phyloP scores from a whole-genome alignment of 1,284 basidiomycete genomes.

The Tylopilus orsonianus region DNA sequence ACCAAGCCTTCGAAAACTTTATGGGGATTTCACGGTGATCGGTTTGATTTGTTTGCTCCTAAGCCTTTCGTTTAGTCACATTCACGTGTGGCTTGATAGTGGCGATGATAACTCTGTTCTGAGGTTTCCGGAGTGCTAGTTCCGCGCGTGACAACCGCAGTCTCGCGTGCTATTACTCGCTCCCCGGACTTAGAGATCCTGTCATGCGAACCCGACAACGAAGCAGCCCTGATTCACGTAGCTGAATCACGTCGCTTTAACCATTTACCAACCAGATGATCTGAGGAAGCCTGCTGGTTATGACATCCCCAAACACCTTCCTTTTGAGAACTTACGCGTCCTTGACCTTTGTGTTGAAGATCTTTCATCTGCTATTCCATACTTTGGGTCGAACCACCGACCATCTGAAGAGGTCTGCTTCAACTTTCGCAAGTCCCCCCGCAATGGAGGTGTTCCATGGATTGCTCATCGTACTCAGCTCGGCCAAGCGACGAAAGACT shows the following conservation, averaged over 20 bases:
- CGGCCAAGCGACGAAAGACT: conserved; percentile 2
- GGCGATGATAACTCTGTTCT: not conserved
- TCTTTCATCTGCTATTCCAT: conserved; percentile 10
- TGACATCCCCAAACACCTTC: not conserved
- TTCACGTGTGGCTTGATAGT: not conserved
- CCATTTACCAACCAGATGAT: not conserved
- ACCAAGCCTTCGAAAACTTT: conserved; percentile 15
- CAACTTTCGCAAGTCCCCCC: not conserved
- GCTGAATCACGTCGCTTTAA: conserved; percentile 3
- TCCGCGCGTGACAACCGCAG: not conserved
- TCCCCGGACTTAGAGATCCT: conserved; percentile 1
- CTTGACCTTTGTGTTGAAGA: not conserved
- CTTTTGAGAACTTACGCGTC: conserved; percentile 9
- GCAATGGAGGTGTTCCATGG: not conserved
- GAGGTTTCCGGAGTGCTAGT: conserved; percentile 7
- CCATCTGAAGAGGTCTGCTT: conserved; percentile 9
- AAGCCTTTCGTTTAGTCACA: conserved; percentile 12
- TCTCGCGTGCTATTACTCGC: conserved; percentile 12
- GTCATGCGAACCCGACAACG: conserved; percentile 2
- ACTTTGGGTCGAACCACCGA: conserved; percentile 3
- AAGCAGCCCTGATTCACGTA: conserved; percentile 1
- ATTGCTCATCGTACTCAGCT: conserved; percentile 9
- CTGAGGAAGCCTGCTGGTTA: not conserved
- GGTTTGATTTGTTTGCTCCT: conserved; percentile 11
- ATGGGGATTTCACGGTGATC: not conserved